phyloP scores from a whole-genome alignment of 768 basidiomycete genomes.

The Cytidiella melzeri region DNA sequence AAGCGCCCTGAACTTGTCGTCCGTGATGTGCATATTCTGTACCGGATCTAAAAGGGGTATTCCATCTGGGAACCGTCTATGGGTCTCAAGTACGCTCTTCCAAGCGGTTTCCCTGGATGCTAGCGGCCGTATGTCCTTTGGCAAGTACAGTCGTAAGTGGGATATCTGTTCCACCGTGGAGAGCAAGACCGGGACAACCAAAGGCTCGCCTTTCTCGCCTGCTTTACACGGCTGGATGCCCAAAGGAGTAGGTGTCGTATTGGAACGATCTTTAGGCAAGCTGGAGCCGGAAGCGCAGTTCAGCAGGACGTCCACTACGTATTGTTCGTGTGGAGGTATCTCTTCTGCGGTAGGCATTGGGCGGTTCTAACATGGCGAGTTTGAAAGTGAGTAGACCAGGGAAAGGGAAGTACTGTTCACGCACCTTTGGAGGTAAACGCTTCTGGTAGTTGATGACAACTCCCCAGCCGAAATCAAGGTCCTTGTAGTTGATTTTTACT shows the following conservation, averaged over 20 bases:
- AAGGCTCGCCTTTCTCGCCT: constrained; percentile 70
- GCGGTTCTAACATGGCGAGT: constrained; percentile 42
- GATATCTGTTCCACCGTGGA: constrained; percentile 84
- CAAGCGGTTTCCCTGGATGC: constrained; percentile 75
- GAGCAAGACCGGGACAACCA: constrained; percentile 84
- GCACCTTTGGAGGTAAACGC: constrained; percentile 73
- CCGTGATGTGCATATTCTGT: constrained; percentile 92
- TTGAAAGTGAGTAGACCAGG: background rate
- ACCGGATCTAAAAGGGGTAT: constrained; percentile 86
- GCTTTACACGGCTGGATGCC: constrained; percentile 71
- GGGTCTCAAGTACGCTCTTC: constrained; percentile 90
- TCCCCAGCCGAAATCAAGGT: constrained; percentile 95
- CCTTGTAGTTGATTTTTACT: constrained; percentile 84
- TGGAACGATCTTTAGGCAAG: constrained; percentile 53
- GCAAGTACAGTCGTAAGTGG: constrained; percentile 79
- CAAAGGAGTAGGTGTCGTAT: constrained; percentile 50
- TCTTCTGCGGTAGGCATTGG: constrained; percentile 66
- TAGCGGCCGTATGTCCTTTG: constrained; percentile 81
- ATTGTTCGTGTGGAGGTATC: constrained; percentile 79
- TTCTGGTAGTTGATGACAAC: constrained; percentile 91
- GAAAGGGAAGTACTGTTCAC: constrained; percentile 8
- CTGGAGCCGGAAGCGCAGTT: constrained; percentile 63
- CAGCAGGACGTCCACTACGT: constrained; percentile 88
- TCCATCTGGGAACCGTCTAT: constrained; percentile 83
- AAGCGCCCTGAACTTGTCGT: constrained; percentile 85